Conservation (phyloP, 2,329 filamentous ascomycete genomes). For the Helotiales sp. region DNA sequence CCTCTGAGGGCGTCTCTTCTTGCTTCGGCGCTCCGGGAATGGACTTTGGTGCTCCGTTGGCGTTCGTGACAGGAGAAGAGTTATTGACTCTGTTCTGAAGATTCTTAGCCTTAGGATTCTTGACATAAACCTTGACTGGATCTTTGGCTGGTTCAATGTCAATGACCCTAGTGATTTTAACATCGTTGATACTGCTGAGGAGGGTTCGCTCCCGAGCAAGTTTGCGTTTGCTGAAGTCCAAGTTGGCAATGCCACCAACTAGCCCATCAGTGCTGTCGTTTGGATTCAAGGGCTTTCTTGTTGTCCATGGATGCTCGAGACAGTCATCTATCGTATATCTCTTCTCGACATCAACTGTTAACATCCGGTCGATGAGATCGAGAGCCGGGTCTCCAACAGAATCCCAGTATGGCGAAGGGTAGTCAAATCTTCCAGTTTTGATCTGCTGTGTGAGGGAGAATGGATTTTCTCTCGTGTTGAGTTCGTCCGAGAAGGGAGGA, state of each 20-base stretch:
- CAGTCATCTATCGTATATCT: conserved; percentile 91
- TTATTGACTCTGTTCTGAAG: conserved; percentile 52
- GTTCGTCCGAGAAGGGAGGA: conserved; percentile 94
- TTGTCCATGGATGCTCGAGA: conserved; percentile 89
- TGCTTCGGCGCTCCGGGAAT: conserved; percentile 47
- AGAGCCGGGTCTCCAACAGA: conserved; percentile 83
- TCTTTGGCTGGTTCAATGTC: conserved; percentile 57
- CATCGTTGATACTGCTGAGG: conserved; percentile 79
- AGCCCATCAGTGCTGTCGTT: conserved; percentile 92
- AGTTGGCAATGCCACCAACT: conserved; percentile 79
- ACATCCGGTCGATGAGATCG: conserved; percentile 93
- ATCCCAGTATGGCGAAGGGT: conserved; percentile 96
- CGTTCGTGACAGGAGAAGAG: conserved; percentile 42
- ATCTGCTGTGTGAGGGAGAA: conserved; percentile 90
- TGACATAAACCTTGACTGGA: conserved; percentile 74
- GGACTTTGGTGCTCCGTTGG: conserved; percentile 36
- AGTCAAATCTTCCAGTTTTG: conserved; percentile 86
- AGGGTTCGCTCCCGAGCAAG: conserved; percentile 82
- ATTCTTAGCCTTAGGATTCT: conserved; percentile 60
- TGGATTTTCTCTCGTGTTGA: conserved; percentile 80
- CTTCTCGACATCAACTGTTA: conserved; percentile 82
- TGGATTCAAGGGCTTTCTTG: conserved; percentile 61
- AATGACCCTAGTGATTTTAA: conserved; percentile 65
- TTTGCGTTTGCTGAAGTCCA: conserved; percentile 86
- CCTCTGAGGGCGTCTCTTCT: conserved; percentile 70